These are phyloP conservation scores for Peronospora belbahrii DNA, from an alignment of 352 stramenopile species.

Conservation along the genomic window DNA sequence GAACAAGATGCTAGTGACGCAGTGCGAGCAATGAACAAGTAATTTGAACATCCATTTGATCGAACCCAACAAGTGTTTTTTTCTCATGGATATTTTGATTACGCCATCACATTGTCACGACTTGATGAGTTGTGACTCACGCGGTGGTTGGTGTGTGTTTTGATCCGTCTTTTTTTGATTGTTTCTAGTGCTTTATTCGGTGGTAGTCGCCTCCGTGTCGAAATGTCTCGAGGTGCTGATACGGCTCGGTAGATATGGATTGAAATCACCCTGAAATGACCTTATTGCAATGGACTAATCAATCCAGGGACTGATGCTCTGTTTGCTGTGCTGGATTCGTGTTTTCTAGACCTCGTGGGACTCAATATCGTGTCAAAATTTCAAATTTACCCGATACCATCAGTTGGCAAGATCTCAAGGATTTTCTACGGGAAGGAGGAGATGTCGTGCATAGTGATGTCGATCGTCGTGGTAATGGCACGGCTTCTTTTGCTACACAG, in stretches of 20 bases:
- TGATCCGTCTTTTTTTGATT: too few relatives aligned
- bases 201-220: constrained; percentile 40
- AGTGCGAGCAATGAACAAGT: constrained; percentile 46
- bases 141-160: too few relatives aligned
- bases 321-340: too few relatives aligned
- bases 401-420: constrained; percentile 61
- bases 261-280: too few relatives aligned
- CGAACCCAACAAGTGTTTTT: too few relatives aligned
- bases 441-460: constrained; percentile 65
- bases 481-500: constrained; percentile 52
- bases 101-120: neutral
- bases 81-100: too few relatives aligned
- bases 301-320: too few relatives aligned
- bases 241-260: constrained; percentile 12
- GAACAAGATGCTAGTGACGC: constrained; percentile 48
- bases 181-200: constrained; percentile 19
- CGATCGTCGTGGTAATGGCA: constrained; percentile 51
- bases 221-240: constrained; percentile 36
- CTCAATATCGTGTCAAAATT: constrained; percentile 47
- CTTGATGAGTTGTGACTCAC: too few relatives aligned
- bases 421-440: constrained; percentile 45
- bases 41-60: too few relatives aligned
- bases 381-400: constrained; percentile 34
- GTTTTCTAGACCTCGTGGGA: constrained; percentile 30
- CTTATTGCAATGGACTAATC: too few relatives aligned